phyloP scores from a whole-genome alignment of 2,329 filamentous ascomycete genomes.

The Trichoderma gracile region DNA sequence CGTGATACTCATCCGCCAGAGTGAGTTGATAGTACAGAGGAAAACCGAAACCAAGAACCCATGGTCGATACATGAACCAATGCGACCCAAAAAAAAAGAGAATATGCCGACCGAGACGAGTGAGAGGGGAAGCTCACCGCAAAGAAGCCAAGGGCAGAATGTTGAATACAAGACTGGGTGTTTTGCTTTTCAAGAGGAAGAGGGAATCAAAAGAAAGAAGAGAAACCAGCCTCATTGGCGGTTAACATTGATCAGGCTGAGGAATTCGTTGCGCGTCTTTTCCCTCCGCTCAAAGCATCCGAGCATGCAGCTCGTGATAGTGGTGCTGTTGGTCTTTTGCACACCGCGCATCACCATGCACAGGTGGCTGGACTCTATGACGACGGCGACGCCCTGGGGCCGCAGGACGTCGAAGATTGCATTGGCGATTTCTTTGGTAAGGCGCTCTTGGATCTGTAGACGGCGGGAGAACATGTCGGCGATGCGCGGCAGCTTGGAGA shows the following conservation, averaged over 20 bases:
- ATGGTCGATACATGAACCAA: neutral
- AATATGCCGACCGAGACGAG: neutral
- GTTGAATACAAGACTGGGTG: constrained; percentile 14
- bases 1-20: neutral
- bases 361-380: constrained; percentile 94
- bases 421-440: constrained; percentile 94
- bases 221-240: constrained; percentile 13
- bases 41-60: neutral
- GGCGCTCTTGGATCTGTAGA: constrained; percentile 91
- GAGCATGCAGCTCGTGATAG: constrained; percentile 96
- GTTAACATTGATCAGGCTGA: constrained; percentile 66
- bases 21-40: neutral
- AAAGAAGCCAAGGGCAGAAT: constrained; percentile 6
- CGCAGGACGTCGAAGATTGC: constrained; percentile 91
- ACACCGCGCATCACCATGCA: constrained; percentile 99
- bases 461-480: constrained; percentile 95
- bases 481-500: constrained; percentile 93
- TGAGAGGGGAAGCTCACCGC: constrained; percentile 10
- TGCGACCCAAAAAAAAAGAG: neutral
- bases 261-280: constrained; percentile 93
- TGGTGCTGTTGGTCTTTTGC: constrained; percentile 81
- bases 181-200: no score
- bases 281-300: constrained; percentile 90
- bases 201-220: no score
- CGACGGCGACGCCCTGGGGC: constrained; percentile 91